Base-by-base conservation (phyloP, 2,329 filamentous ascomycete species). In the Paecilomyces sp. region DNA sequence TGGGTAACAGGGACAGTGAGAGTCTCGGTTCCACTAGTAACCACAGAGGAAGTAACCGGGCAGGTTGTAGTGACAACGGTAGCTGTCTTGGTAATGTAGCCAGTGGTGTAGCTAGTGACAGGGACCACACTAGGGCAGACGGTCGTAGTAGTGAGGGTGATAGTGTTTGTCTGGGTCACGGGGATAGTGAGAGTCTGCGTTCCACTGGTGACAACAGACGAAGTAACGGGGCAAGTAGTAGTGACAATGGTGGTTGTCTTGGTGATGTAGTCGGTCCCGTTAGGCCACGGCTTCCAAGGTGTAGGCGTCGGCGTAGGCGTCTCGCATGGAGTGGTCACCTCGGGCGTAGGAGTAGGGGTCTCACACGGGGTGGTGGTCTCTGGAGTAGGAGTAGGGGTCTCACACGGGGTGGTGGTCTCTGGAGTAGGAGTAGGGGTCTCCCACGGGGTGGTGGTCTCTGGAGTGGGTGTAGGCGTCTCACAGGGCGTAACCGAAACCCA, bases 91-190 rank as follows among this genome's bases (percentile, higher is more conserved):
- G 55, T 57, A 15, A n/a, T n/a, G n/a, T n/a, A n/a, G n/a, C n/a
- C n/a, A n/a, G n/a, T n/a, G n/a, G n/a, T n/a, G n/a, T n/a, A n/a
- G n/a, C n/a, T n/a, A n/a, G n/a, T n/a, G n/a, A n/a, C n/a, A n/a
- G n/a, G n/a, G n/a, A n/a, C n/a, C n/a, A n/a, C n/a, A n/a, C 22
- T 52, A 22, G 61, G 63, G 62, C 61, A 63, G 57, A 66, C 67
- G 30, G 65, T 68, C 55, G 69, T 72, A 60, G 62, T 65, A 58
- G 66, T 68, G 47, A 68, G 31, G 53, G 60, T 59, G 18, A 61
- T 47, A 4, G 61, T 57, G 47, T 54, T 52, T 15, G 61, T 61
- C 52, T 52, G 4, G 22, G 61, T 63, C 36, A 65, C 36, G 30
- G 59, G 60, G 57, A 64, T 55, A 9, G 47, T 34, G 52, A 58